Evolutionary conservation across 179 eudicot species (phyloP).

Genomic region (Beta corolliflora): DNA sequence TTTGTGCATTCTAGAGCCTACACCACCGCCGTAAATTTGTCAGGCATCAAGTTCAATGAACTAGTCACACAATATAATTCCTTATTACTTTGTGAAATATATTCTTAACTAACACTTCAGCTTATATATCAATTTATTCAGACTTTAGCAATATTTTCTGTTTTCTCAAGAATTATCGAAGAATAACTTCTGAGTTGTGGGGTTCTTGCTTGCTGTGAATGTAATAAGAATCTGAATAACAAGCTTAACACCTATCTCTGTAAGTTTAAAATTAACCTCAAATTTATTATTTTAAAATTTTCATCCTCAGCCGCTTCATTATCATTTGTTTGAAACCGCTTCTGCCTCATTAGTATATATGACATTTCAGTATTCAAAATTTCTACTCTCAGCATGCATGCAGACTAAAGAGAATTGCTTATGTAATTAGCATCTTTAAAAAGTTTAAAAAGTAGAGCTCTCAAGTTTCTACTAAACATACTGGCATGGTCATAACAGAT

Average conservation of each 20-base stretch:
- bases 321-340: neutral
- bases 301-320: neutral
- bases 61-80: neutral
- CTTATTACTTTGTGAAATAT: neutral
- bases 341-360: neutral
- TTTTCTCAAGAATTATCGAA: neutral
- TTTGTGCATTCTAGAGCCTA: neutral
- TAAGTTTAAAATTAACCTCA: neutral
- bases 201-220: neutral
- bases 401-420: neutral
- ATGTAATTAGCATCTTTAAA: constrained; percentile 1
- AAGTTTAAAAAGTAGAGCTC: neutral
- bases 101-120: neutral
- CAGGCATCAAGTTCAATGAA: neutral
- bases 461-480: constrained; percentile 27
- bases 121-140: neutral
- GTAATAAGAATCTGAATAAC: neutral
- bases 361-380: neutral
- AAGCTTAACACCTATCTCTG: neutral
- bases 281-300: neutral
- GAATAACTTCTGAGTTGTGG: no score
- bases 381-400: neutral
- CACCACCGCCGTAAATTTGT: neutral
- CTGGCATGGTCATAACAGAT: constrained; percentile 65
- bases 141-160: neutral